A percentile compares a stretch with the other conserved stretches of the same genome.
phyloP scores from a whole-genome alignment of 345 rosid genomes.

The Citrus medica region DNA sequence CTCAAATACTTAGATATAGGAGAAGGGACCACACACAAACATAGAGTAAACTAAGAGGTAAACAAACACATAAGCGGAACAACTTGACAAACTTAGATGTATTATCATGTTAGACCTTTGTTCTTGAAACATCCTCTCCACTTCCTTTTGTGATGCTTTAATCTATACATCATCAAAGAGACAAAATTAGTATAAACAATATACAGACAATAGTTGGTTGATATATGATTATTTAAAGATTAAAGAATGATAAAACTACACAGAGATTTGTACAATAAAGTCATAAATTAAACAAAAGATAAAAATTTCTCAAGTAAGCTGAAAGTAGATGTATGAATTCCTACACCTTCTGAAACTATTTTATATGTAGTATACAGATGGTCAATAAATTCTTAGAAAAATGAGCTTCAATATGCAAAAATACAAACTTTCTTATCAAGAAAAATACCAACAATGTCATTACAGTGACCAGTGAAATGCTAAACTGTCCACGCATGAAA shows the following conservation, averaged over 20 bases:
- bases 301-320: not conserved
- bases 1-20: too few relatives aligned
- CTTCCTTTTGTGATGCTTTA: slow-evolving; percentile 70
- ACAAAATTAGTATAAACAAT: not conserved
- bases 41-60: not conserved
- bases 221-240: not conserved
- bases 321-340: not conserved
- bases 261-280: not conserved
- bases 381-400: not conserved
- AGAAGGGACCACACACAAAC: not conserved
- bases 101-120: slow-evolving; percentile 46
- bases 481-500: not conserved
- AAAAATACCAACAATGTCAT: not conserved
- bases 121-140: slow-evolving; percentile 69
- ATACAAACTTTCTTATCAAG: not conserved
- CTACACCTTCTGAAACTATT: not conserved
- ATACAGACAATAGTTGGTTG: not conserved
- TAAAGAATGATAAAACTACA: not conserved
- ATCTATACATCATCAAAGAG: slow-evolving; percentile 40
- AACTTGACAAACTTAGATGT: not conserved
- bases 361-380: not conserved
- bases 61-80: not conserved
- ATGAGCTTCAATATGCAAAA: not conserved
- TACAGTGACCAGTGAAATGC: not conserved
- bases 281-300: not conserved